Conservation (phyloP, 2,329 filamentous ascomycete genomes). For the Gremmenia infestans region DNA sequence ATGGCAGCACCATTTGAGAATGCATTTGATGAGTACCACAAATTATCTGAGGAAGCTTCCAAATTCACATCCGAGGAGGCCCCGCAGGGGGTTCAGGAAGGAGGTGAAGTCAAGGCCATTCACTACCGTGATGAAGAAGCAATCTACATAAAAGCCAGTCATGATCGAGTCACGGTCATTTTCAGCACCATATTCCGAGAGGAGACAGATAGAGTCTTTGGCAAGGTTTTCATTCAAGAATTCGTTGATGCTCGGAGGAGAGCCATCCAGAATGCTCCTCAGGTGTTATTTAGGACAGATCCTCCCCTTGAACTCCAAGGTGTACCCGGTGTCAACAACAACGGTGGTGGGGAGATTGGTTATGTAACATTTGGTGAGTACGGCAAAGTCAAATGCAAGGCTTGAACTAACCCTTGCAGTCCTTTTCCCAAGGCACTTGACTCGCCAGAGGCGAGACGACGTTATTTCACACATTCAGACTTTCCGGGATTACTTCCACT, state of each 20-base stretch:
- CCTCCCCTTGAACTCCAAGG: slow-evolving; percentile 86
- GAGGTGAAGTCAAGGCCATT: slow-evolving; percentile 89
- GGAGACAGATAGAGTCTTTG: slow-evolving; percentile 95
- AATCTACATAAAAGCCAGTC: slow-evolving; percentile 96
- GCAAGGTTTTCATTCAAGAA: slow-evolving; percentile 97
- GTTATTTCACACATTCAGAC: slow-evolving; percentile 99
- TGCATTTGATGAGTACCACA: slow-evolving; percentile 89
- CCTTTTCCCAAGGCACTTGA: slow-evolving; percentile 91
- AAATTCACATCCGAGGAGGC: slow-evolving; percentile 93
- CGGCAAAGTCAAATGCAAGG: slow-evolving; percentile 14
- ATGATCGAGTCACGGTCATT: slow-evolving; percentile 96
- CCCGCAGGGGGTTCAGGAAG: slow-evolving; percentile 83
- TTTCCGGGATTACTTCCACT: slow-evolving; percentile 99
- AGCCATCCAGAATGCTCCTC: slow-evolving; percentile 96
- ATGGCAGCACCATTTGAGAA: slow-evolving; percentile 99
- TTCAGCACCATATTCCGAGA: slow-evolving; percentile 98
- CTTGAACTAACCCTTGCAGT: slow-evolving; percentile 47
- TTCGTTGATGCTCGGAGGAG: slow-evolving; percentile 94
- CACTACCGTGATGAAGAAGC: slow-evolving; percentile 99
- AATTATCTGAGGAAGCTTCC: slow-evolving; percentile 79
- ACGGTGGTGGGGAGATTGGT: slow-evolving; percentile 79
- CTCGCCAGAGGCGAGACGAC: slow-evolving; percentile 81
- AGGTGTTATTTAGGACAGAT: slow-evolving; percentile 94
- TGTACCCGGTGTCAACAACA: slow-evolving; percentile 73
- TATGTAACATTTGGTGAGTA: slow-evolving; percentile 91